Percentiles rank a stretch among this genome's conserved stretches.
Evolutionary conservation across 1,284 basidiomycete species (phyloP).

Genomic region (Rhizopogon parksii): DNA sequence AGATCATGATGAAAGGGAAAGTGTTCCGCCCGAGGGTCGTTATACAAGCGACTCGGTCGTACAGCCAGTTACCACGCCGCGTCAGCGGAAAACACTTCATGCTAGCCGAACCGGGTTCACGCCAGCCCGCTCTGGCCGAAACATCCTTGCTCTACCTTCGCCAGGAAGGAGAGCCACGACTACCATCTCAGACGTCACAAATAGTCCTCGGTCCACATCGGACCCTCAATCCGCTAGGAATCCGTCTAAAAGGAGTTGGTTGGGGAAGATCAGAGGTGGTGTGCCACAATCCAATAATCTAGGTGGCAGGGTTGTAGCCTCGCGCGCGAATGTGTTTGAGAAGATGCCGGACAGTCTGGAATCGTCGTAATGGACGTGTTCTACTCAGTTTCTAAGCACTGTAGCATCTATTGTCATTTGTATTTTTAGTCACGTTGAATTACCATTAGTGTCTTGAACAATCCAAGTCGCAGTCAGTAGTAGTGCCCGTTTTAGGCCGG

Average conservation of each 20-base stretch:
- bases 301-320: constrained; percentile 26
- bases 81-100: constrained; percentile 48
- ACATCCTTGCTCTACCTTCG: constrained; percentile 34
- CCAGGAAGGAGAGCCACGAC: constrained; percentile 35
- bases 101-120: constrained; percentile 63
- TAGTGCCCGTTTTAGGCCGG: too few species aligned
- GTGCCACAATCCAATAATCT: constrained; percentile 2
- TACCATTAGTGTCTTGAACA: too few species aligned
- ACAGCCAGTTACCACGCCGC: constrained; percentile 46
- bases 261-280: constrained; percentile 53
- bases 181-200: constrained; percentile 59
- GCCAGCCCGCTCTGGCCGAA: constrained; percentile 49
- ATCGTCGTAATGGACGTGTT: neutral
- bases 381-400: neutral
- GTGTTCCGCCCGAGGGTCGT: constrained; percentile 39
- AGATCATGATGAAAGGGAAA: constrained; percentile 60
- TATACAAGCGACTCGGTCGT: constrained; percentile 48
- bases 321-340: constrained; percentile 24
- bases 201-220: constrained; percentile 43
- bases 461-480: too few species aligned
- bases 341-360: constrained; percentile 10
- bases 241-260: constrained; percentile 43
- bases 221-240: constrained; percentile 29
- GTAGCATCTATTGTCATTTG: constrained; percentile 1
- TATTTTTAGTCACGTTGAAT: neutral